Evolutionary conservation across 345 rosid species (phyloP), one percentile per base, ranked within the genome.

Genomic region (Anastatica hierochuntica): DNA sequence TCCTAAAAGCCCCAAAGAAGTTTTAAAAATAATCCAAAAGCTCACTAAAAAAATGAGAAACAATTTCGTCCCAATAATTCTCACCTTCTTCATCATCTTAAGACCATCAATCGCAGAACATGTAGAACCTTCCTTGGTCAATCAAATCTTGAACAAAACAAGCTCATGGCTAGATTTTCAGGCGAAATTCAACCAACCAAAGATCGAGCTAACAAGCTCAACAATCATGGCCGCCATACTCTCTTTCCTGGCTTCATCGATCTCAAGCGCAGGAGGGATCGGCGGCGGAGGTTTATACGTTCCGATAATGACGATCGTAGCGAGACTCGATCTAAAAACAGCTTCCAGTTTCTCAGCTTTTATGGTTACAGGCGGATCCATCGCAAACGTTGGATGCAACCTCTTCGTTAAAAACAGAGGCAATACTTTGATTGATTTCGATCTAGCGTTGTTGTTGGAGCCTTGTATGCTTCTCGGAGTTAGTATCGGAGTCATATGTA

Each of bases 181-280:
- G 33, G 10, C 42, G 12, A 61, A 58, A 16, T 58, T 44, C 58
- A 73, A 53, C 21, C 72, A 54, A 10, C 52, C 62, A 23, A 45
- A 14, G 4, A 45, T 79, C 60, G 71, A 74, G 14, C 16, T 74
- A 0, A 34, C 79, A 16, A 14, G 71, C 12, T 64, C 73, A 1
- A 62, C 64, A 14, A 56, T 70, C 15, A 8, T 71, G 3, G 75
- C 97, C 13, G 90, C 66, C 18, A 7, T 70, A 17, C 63, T 79
- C 5, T 83, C 95, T 23, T 90, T 86, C 79, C 5, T 77, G 11
- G 86, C 95, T 26, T 63, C 95, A 7, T 59, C 92, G 0, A 72
- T 87, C 35, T 87, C 98, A 5, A 86, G 96, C 56, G 98, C 95
- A 2, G 98, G 95, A 0, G 98, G 96, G 19, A 79, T 86, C 40